Base-by-base conservation (phyloP, 495 filamentous ascomycete genomes). In the Clohesyomyces aquaticus region DNA sequence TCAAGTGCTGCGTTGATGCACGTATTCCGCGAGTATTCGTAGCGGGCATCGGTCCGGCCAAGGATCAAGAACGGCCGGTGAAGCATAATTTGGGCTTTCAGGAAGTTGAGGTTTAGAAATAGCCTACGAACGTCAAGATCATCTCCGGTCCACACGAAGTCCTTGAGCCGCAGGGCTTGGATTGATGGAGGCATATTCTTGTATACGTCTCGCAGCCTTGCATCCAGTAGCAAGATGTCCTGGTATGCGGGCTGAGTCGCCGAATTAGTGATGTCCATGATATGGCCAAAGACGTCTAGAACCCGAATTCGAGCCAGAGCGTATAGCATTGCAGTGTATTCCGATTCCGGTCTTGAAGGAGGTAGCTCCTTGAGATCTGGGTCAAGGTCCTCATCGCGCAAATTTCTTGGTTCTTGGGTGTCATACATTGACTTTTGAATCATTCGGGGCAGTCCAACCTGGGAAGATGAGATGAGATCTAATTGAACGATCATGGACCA, bases 1-100 rank as follows among this genome's bases (percentile, higher is more conserved):
- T 78, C 68, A 18, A 82, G 66, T 6, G 78, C 76, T n/a, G 77
- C 76, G 21, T 80, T 72, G 29, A 79, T 53, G 59, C 80, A 82
- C 16, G 65, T 69, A 18, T 66, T 62, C 6, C 80, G 72, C 4
- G 78, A 80, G 51, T 66, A 70, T 32, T 59, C 61, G 43, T 72
- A 73, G 1, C 66, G 47, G 10, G 61, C 52, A 55, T 72, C 65
- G 8, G 64, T 63, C 10, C 61, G 67, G 2, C 73, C 67, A 9
- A 72, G 47, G 18, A 66, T 74, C 11, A 82, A 64, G 56, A 76
- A 79, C 2, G 73, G 71, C 21, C 78, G 70, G 51, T 82, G 80
- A 2, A 82, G 71, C 19, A 81, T 66, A 19, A 75, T 73, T 23
- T 72, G 69, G n/a, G 76, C 71, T 59, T 81, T 81, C 3, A 74